phyloP scores from a whole-genome alignment of 352 stramenopile species.

The Phytopythium oedochilum region DNA sequence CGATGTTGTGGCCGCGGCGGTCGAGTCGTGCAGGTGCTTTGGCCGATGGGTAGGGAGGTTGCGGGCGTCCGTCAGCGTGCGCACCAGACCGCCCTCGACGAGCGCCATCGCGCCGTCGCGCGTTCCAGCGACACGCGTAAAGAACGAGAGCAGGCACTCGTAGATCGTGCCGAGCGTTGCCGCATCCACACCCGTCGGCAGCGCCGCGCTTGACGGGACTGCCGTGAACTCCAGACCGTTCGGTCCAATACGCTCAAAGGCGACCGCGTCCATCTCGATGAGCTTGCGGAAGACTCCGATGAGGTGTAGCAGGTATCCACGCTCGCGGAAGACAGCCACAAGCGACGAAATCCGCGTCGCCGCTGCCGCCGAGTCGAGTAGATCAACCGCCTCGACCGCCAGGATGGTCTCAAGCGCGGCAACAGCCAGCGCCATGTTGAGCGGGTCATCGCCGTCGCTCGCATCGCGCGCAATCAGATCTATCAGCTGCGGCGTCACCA shows the following conservation, averaged over 20 bases:
- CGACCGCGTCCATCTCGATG: slow-evolving; percentile 56
- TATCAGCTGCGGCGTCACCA: slow-evolving; percentile 34
- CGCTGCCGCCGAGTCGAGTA: background rate
- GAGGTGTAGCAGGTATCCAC: slow-evolving; percentile 77
- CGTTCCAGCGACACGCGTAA: slow-evolving; percentile 50
- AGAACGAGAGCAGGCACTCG: slow-evolving; percentile 81
- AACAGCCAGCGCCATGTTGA: slow-evolving; percentile 80
- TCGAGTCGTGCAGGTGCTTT: slow-evolving; percentile 38
- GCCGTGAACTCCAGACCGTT: slow-evolving; percentile 23
- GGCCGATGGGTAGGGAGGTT: slow-evolving; percentile 71
- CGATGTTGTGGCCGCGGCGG: slow-evolving; percentile 20
- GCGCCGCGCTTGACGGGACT: slow-evolving; percentile 31
- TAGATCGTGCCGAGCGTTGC: slow-evolving; percentile 78
- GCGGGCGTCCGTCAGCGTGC: slow-evolving; percentile 46
- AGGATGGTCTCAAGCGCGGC: slow-evolving; percentile 67
- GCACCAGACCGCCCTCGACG: slow-evolving; percentile 66
- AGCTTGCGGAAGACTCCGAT: slow-evolving; percentile 73
- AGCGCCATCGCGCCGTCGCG: slow-evolving; percentile 62
- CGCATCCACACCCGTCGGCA: slow-evolving; percentile 44
- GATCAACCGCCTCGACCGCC: slow-evolving; percentile 28
- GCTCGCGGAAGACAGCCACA: slow-evolving; percentile 59
- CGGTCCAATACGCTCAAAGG: slow-evolving; percentile 31
- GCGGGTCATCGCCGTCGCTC: slow-evolving; percentile 68
- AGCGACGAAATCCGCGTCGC: slow-evolving; percentile 22
- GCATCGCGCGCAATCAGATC: slow-evolving; percentile 71